These are phyloP conservation scores for Protea cynaroides DNA, from an alignment of 164 flowering plant genomes.

Conservation along the genomic window DNA sequence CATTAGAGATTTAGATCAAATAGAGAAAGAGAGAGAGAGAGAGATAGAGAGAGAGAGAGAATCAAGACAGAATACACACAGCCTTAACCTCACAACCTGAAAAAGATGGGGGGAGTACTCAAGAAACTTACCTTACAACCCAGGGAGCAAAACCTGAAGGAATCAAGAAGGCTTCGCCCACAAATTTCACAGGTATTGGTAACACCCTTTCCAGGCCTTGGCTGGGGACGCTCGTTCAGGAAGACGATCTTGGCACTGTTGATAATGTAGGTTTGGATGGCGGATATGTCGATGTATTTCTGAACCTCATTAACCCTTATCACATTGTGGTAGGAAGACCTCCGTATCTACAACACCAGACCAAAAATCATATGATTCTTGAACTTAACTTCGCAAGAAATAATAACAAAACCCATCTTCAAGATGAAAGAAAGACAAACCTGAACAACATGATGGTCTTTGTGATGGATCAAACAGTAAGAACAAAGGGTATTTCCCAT, in stretches of 20 bases:
- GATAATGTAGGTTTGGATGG: constrained; percentile 69
- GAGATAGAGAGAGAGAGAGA: neutral
- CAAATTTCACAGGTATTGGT: constrained; percentile 76
- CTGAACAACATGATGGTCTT: constrained; percentile 57
- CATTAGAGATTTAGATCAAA: too few relatives aligned
- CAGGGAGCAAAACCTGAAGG: constrained; percentile 73
- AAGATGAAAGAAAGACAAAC: constrained; percentile 14
- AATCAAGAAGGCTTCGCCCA: constrained; percentile 61
- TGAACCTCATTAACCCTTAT: constrained; percentile 75
- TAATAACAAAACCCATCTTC: neutral
- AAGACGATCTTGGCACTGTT: constrained; percentile 80
- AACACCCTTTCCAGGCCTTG: constrained; percentile 73
- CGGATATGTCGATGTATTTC: constrained; percentile 51
- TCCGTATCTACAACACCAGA: constrained; percentile 43
- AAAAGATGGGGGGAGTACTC: too few relatives aligned
- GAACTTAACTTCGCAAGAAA: too few relatives aligned
- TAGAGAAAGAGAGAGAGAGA: neutral
- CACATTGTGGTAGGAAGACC: constrained; percentile 81
- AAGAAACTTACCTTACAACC: constrained; percentile 63
- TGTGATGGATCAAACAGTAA: constrained; percentile 50
- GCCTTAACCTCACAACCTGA: too few relatives aligned
- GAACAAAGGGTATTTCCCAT: constrained; percentile 53
- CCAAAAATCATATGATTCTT: too few relatives aligned
- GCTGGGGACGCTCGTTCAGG: constrained; percentile 71
- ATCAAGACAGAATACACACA: neutral